Base-by-base conservation (phyloP, 23 red algal species). In the Agarophyton chilense region DNA sequence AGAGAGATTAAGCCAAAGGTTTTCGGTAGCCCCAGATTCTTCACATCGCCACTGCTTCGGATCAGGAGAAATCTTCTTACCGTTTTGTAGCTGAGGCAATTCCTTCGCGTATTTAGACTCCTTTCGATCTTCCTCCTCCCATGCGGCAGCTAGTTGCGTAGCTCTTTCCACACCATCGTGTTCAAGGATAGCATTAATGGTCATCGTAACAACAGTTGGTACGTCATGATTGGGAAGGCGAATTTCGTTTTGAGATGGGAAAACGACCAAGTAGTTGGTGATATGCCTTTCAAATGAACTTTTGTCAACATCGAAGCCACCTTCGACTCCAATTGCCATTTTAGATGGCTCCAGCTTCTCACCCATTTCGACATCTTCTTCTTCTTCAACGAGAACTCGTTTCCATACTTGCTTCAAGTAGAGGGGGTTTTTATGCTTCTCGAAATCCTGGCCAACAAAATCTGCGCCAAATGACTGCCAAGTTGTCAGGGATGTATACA, bases 1-100 rank as follows among this genome's bases (percentile, higher is more conserved):
- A 28, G 82, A 82, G 28, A 98, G 78, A 61, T 94, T 95, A 36
- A 98, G 77, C 96, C 96, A 98, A 31, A 98, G 87, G 82, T 98
- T 98, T 40, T 96, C 94, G 5, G 44, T 95, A 25, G 62, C 47
- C 0, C 93, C 96, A 24, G 89, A 94, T 43, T 95, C 84, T 39
- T 90, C 82, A 77, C 96, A 98, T 60, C 44, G 64, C 93, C 93
- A 95, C 42, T 65, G 56, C 29, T 82, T 80, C 35, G 87, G 95
- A 86, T 93, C 92, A 32, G 95, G 95, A 4, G 82, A 77, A 66
- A 93, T 91, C 35, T 63, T 81, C 67, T 82, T 96, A 22, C 89
- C 94, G 40, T 45, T 82, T n/a, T 79, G 42, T 34, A 94, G 52
- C 73, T 94, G 84, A 47, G 56, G 58, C 68, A 98, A 67, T 71